A percentile compares a stretch with the other conserved stretches of the same genome.
Conservation (phyloP, 371 early-diverging fungal genomes). For the Mortierella sp. region DNA sequence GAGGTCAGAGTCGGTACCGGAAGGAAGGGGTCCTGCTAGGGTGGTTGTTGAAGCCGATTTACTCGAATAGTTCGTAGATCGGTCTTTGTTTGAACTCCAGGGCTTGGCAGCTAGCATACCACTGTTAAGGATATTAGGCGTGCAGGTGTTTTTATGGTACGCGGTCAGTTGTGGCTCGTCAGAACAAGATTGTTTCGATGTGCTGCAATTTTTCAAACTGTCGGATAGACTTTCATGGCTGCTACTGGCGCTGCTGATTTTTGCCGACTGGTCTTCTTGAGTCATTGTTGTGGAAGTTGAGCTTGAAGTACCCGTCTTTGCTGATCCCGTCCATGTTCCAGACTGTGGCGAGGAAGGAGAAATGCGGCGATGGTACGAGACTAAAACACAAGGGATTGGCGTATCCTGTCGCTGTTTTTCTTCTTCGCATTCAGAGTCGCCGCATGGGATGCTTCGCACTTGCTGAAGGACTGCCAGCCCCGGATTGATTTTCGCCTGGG, state of each 20-base stretch:
- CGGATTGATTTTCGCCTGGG: conserved; percentile 44
- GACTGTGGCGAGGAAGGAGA: neutral
- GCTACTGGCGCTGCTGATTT: conserved; percentile 7
- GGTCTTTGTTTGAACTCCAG: conserved; percentile 14
- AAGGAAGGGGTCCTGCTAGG: neutral
- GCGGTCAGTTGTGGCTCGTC: too few species aligned
- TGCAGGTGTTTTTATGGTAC: conserved; percentile 15
- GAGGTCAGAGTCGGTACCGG: conserved; percentile 13
- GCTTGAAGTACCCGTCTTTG: conserved; percentile 6
- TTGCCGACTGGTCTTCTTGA: conserved; percentile 18
- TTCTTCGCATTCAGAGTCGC: conserved; percentile 5
- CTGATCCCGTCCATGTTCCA: neutral
- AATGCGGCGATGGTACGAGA: conserved; percentile 48
- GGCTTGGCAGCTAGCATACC: conserved; percentile 38
- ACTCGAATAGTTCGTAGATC: conserved; percentile 3
- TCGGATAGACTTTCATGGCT: conserved; percentile 35
- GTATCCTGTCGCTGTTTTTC: conserved; percentile 5
- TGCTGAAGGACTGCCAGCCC: conserved; percentile 44
- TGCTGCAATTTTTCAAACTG: conserved; percentile 9
- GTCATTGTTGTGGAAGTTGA: conserved; percentile 34
- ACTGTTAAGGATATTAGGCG: conserved; percentile 52
- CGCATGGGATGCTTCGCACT: conserved; percentile 37
- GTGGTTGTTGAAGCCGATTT: neutral
- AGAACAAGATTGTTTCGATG: neutral
- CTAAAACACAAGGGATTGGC: conserved; percentile 41